Base-by-base conservation (phyloP, 75 land plant genomes). In the Sequoia sempervirens region DNA sequence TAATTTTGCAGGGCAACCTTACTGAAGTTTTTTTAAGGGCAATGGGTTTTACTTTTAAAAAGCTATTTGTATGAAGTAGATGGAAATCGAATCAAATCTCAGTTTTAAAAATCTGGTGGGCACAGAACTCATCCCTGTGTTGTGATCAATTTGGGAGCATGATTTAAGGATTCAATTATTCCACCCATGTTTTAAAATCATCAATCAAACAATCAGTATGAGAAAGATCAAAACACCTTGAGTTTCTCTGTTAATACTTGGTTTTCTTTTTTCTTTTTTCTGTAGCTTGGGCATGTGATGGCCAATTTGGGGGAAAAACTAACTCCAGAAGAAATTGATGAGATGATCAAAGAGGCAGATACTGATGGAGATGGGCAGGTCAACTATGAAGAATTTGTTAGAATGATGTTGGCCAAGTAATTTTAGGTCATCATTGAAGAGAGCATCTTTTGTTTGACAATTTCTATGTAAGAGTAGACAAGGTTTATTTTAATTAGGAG, bases 241-340 rank as follows among this genome's bases (percentile, higher is more conserved):
- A 50, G 13, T 50, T 50, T 12, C 2, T 50, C 53, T 50, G 14
- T 26, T 64, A 64, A 64, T 64, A 64, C 26, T 23, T 64, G 26
- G 23, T 64, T 50, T 34, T 34, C 0, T 34, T 34, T 53, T 70
- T 11, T 70, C 32, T 56, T 9, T 13, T 5, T 10, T 69, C 47
- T 56, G 80, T 81, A 89, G 91, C 87, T 89, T 20, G 69, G 90
- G 64, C 91, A 90, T 66, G 86, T 90, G 74, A 90, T 90, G 91
- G 89, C 91, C 40, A 90, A 89, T 80, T 84, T 90, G 23, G 91
- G 91, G 43, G 91, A 90, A 88, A 90, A 90, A 41, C 86, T 90
- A 43, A 89, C 91, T n/a, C 88, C 86, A 26, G 91, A 90, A 40
- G 91, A 90, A 53, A 90, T 90, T 23, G 84, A 90, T 37, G 91